Percentiles rank a stretch among this genome's conserved stretches.
phyloP scores from a whole-genome alignment of 164 flowering plant species.

The Nymphaea thermarum region DNA sequence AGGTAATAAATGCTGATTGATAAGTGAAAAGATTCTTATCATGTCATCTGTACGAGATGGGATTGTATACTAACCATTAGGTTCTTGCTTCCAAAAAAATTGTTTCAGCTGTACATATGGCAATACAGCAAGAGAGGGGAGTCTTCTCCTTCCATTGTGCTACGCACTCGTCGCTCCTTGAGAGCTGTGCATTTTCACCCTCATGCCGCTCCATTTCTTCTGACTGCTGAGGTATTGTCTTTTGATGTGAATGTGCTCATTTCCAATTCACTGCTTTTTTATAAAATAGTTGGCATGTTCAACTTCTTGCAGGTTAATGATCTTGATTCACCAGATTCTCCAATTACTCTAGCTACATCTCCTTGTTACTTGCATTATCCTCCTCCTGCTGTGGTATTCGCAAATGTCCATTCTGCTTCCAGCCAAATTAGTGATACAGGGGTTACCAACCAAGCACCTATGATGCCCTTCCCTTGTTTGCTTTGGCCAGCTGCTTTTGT shows the following conservation, averaged over 20 bases:
- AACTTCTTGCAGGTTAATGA: constrained; percentile 64
- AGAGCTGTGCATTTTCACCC: constrained; percentile 99
- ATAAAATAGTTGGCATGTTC: constrained; percentile 2
- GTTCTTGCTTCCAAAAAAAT: not conserved
- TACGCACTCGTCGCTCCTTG: constrained; percentile 84
- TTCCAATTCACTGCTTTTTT: not conserved
- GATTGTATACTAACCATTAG: no score
- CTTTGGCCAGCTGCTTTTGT: constrained; percentile 46
- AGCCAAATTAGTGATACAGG: constrained; percentile 29
- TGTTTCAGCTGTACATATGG: constrained; percentile 78
- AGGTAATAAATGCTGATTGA: constrained; percentile 30
- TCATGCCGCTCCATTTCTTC: constrained; percentile 75
- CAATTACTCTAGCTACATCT: constrained; percentile 78
- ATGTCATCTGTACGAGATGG: no score
- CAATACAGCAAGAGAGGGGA: constrained; percentile 65
- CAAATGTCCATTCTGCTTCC: constrained; percentile 45
- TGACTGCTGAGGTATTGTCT: constrained; percentile 75
- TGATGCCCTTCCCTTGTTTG: constrained; percentile 45
- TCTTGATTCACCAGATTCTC: constrained; percentile 74
- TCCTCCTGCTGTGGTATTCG: constrained; percentile 70
- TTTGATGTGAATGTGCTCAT: not conserved
- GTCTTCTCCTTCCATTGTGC: constrained; percentile 51
- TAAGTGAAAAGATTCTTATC: no score
- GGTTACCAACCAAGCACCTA: constrained; percentile 15
- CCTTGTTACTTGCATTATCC: constrained; percentile 73